These are phyloP conservation scores for Lasiodiplodia sp. DNA, from an alignment of 2,329 filamentous ascomycete genomes.

Conservation along the genomic window DNA sequence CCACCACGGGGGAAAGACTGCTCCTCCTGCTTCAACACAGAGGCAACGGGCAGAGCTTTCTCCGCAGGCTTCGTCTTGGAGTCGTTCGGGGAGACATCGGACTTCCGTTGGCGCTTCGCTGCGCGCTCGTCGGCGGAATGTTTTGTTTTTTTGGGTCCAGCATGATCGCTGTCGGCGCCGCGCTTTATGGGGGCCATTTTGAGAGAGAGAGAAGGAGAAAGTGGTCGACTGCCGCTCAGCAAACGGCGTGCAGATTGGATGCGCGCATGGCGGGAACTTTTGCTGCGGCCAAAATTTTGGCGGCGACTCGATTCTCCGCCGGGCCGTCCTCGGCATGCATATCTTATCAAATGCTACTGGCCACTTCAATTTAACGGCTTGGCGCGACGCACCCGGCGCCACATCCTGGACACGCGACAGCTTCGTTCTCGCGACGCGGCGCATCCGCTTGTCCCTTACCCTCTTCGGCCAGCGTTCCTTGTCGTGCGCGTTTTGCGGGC, in stretches of 20 bases:
- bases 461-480: not conserved
- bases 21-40: conserved; percentile 76
- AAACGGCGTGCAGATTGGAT: conserved; percentile 19
- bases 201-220: conserved; percentile 14
- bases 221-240: conserved; percentile 10
- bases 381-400: not conserved
- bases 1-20: conserved; percentile 91
- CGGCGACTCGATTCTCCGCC: conserved; percentile 28
- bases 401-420: conserved; percentile 21
- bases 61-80: conserved; percentile 39
- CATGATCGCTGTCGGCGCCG: conserved; percentile 49
- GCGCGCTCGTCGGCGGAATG: conserved; percentile 40
- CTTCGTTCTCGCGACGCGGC: conserved; percentile 22
- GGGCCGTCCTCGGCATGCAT: conserved; percentile 28
- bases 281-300: conserved; percentile 29
- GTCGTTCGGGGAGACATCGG: conserved; percentile 39
- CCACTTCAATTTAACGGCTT: not conserved
- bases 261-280: conserved; percentile 23
- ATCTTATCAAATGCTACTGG: conserved; percentile 11
- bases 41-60: conserved; percentile 42
- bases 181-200: conserved; percentile 56
- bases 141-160: conserved; percentile 43
- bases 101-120: conserved; percentile 48
- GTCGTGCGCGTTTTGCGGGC: conserved; percentile 9
- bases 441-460: conserved; percentile 7